A percentile compares a stretch with the other conserved stretches of the same genome.
Evolutionary conservation across 2,329 filamentous ascomycete genomes (phyloP).

Genomic region (Epichloe amarillans): DNA sequence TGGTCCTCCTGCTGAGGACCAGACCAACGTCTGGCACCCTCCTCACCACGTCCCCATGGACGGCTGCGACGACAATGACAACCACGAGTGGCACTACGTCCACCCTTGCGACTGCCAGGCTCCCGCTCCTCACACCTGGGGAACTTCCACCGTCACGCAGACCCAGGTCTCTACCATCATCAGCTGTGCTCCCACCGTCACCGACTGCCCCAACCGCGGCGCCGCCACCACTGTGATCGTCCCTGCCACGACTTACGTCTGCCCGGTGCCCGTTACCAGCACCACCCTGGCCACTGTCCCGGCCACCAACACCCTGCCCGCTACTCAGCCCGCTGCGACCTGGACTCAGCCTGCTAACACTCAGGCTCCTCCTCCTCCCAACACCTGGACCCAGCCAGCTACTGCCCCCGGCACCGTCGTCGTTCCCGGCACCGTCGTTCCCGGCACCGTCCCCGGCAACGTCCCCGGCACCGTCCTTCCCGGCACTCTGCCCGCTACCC

Average conservation of each 20-base stretch:
- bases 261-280: conserved; percentile 24
- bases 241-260: conserved; percentile 29
- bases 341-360: neutral
- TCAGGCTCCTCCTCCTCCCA: conserved; percentile 1
- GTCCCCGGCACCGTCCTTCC: too few relatives aligned
- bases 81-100: conserved; percentile 23
- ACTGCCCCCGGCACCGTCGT: neutral
- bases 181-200: conserved; percentile 23
- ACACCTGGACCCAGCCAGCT: conserved; percentile 2
- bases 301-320: neutral
- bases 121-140: conserved; percentile 20
- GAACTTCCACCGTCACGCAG: conserved; percentile 27
- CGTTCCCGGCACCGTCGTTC: too few relatives aligned
- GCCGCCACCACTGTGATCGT: conserved; percentile 23
- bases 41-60: conserved; percentile 24
- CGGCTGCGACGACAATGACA: conserved; percentile 19
- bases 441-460: too few relatives aligned
- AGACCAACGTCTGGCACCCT: conserved; percentile 23
- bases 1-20: conserved; percentile 13
- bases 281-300: conserved; percentile 4
- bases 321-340: conserved; percentile 1
- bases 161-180: conserved; percentile 26
- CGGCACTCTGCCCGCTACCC: neutral
- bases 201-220: conserved; percentile 24
- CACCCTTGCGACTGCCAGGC: conserved; percentile 16